Percentiles rank a stretch among this genome's conserved stretches.
These are phyloP conservation scores for Closterium sp. DNA, from an alignment of 139 green algal genomes.

Conservation along the genomic window DNA sequence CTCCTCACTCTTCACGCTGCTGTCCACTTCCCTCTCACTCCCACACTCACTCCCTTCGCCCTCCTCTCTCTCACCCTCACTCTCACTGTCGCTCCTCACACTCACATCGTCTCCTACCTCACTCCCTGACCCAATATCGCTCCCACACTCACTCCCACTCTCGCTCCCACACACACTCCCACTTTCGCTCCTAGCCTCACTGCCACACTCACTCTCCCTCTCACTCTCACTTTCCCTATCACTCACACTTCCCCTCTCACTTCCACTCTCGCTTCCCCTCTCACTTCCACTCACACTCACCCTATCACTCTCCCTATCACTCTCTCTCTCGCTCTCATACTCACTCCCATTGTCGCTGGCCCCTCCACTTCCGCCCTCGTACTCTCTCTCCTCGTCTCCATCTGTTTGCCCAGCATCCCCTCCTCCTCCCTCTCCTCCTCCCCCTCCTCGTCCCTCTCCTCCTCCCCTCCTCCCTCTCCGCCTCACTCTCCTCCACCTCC, in stretches of 20 bases:
- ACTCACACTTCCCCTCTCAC: not conserved
- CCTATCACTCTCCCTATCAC: too few species aligned
- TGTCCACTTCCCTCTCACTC: not conserved
- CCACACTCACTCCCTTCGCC: not conserved
- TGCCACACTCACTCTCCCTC: too few species aligned
- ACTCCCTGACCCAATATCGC: not conserved
- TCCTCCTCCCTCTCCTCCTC: not conserved
- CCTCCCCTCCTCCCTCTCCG: slow-evolving; percentile 7
- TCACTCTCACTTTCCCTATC: not conserved
- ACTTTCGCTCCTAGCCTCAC: not conserved
- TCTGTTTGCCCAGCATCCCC: too few species aligned
- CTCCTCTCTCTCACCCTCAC: not conserved
- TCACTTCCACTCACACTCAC: not conserved
- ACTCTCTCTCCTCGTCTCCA: not conserved
- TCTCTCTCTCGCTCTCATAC: too few species aligned
- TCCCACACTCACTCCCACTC: not conserved
- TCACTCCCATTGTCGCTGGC: too few species aligned
- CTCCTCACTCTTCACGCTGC: too few species aligned
- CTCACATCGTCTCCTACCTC: not conserved
- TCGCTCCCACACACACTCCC: not conserved
- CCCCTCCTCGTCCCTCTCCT: not conserved
- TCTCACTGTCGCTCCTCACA: not conserved
- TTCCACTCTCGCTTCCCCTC: not conserved
- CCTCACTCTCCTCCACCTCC: not conserved
- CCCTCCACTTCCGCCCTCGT: not conserved